Percentiles rank a stretch among this genome's conserved stretches.
Conservation (phyloP, 2,329 filamentous ascomycete genomes). For the Trichophyton benhamiae region DNA sequence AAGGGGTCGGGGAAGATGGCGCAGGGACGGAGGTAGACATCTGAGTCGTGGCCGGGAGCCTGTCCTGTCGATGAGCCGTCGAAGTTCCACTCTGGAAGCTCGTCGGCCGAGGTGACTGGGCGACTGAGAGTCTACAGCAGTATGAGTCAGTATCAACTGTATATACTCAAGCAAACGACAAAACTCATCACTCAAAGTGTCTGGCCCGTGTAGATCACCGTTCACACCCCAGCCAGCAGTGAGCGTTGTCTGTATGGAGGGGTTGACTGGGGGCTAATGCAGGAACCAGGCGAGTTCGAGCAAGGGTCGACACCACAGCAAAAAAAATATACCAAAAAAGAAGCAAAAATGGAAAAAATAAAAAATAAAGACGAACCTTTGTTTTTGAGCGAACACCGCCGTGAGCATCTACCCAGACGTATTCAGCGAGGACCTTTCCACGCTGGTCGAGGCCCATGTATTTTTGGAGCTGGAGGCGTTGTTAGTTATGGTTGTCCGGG, state of each 20-base stretch:
- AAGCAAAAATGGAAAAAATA: conserved; percentile 30
- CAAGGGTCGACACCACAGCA: conserved; percentile 6
- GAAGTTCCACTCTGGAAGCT: conserved; percentile 69
- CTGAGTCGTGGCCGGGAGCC: conserved; percentile 88
- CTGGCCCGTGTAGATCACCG: neutral
- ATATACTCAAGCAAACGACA: neutral
- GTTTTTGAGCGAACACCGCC: conserved; percentile 88
- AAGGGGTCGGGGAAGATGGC: conserved; percentile 88
- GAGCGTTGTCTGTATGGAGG: neutral
- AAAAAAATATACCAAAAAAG: neutral
- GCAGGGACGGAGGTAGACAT: conserved; percentile 88
- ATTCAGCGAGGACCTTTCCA: conserved; percentile 82
- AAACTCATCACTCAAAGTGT: neutral
- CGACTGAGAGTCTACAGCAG: conserved; percentile 48
- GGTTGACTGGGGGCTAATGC: neutral
- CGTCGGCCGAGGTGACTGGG: conserved; percentile 45
- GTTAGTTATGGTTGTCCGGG: conserved; percentile 9
- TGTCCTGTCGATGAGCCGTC: conserved; percentile 86
- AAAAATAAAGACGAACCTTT: conserved; percentile 49
- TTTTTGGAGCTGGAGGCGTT: conserved; percentile 60
- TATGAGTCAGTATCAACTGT: neutral
- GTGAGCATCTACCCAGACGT: conserved; percentile 83
- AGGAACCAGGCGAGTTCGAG: conserved; percentile 2
- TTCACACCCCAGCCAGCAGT: too few relatives aligned
- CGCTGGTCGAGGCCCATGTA: conserved; percentile 86